Percentiles rank a stretch among this genome's conserved stretches.
These are phyloP conservation scores for Gnomoniopsis smithogilvyi DNA, from an alignment of 2,329 filamentous ascomycete genomes.

Conservation along the genomic window DNA sequence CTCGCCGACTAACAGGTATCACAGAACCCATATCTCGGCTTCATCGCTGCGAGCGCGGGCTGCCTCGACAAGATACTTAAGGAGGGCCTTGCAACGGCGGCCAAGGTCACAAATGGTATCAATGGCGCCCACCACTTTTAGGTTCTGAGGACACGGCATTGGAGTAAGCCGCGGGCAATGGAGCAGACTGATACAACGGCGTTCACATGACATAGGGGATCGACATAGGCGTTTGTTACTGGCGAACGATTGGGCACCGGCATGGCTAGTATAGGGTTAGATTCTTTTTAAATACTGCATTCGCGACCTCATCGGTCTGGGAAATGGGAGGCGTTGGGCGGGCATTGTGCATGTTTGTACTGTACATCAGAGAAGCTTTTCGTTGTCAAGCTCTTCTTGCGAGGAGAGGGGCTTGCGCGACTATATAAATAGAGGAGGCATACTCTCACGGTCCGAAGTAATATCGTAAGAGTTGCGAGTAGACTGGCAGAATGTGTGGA, in stretches of 20 bases:
- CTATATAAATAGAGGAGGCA: neutral
- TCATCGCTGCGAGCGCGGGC: slow-evolving; percentile 74
- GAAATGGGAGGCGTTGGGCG: neutral
- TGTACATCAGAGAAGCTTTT: neutral
- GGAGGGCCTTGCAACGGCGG: slow-evolving; percentile 22
- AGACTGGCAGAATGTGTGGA: too few species aligned
- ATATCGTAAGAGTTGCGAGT: neutral
- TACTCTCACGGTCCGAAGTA: neutral
- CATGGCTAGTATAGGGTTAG: neutral
- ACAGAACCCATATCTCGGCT: slow-evolving; percentile 67
- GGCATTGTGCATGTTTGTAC: neutral
- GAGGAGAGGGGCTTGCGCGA: neutral
- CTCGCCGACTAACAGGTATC: slow-evolving; percentile 17
- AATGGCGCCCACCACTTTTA: slow-evolving; percentile 13
- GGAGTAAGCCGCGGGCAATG: neutral
- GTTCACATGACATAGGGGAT: neutral
- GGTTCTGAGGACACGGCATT: neutral
- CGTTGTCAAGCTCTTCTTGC: neutral
- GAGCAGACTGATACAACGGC: neutral
- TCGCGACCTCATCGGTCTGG: neutral
- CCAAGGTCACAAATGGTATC: slow-evolving; percentile 15
- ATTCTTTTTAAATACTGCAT: neutral
- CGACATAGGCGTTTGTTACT: neutral
- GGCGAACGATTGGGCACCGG: neutral
- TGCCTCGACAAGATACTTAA: slow-evolving; percentile 49